Conservation (phyloP, 805 yeast genomes). For the Myxozyma melibiosi region DNA sequence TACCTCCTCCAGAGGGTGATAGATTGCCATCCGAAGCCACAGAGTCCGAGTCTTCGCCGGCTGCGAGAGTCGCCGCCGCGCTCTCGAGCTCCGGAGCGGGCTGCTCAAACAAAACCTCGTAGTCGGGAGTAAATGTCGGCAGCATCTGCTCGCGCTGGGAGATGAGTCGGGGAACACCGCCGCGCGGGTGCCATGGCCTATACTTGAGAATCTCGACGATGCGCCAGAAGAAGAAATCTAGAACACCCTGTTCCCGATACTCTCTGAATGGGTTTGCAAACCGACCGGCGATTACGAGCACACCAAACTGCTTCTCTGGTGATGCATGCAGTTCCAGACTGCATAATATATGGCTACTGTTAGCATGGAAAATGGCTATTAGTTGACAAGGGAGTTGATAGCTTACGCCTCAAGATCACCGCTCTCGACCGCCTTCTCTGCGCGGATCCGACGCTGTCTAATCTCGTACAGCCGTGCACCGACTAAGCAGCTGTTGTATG, state of each 20-base stretch:
- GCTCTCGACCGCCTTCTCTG: slow-evolving; percentile 15
- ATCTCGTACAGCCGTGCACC: slow-evolving; percentile 18
- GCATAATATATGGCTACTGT: background rate
- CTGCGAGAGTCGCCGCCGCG: slow-evolving; percentile 7
- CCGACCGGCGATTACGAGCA: slow-evolving; percentile 55
- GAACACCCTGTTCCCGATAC: slow-evolving; percentile 84
- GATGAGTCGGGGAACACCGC: slow-evolving; percentile 56
- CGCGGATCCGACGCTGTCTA: slow-evolving; percentile 15
- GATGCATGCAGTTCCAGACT: slow-evolving; percentile 19
- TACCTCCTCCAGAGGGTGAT: slow-evolving; percentile 8
- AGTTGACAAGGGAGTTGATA: background rate
- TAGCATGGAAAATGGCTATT: background rate
- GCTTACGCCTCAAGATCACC: slow-evolving; percentile 24
- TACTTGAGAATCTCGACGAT: slow-evolving; percentile 66
- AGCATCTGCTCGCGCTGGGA: slow-evolving; percentile 56
- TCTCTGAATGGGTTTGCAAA: slow-evolving; percentile 90
- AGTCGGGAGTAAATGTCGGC: slow-evolving; percentile 62
- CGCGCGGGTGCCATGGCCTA: slow-evolving; percentile 51
- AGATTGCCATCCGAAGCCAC: background rate
- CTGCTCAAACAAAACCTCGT: slow-evolving; percentile 47
- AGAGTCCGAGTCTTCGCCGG: background rate
- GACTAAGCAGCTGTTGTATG: slow-evolving; percentile 21
- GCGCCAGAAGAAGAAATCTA: slow-evolving; percentile 78
- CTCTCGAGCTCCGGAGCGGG: background rate
- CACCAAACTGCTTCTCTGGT: slow-evolving; percentile 29